A percentile compares a stretch with the other conserved stretches of the same genome.
Evolutionary conservation across 345 rosid genomes (phyloP).

Genomic region (Iberis pinnata): DNA sequence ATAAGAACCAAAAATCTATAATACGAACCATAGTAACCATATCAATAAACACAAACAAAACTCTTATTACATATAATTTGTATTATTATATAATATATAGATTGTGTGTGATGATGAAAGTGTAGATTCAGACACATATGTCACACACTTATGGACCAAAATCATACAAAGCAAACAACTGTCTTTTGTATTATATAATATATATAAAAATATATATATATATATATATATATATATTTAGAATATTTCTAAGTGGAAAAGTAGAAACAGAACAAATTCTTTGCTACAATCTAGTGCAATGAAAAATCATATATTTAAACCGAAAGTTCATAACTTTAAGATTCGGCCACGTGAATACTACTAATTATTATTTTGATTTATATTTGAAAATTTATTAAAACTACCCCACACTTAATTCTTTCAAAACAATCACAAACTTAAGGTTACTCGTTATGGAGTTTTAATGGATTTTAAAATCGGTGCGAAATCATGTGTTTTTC

Average conservation of each 20-base stretch:
- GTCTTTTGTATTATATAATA: conserved; percentile 19
- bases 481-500: too few relatives aligned
- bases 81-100: not conserved
- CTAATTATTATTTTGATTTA: not conserved
- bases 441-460: too few relatives aligned
- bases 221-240: conserved; percentile 11
- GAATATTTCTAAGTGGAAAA: conserved; percentile 23
- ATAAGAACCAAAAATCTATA: not conserved
- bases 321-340: conserved; percentile 13
- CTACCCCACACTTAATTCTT: too few relatives aligned
- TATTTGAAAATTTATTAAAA: too few relatives aligned
- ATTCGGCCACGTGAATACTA: conserved; percentile 29
- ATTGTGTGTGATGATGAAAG: conserved; percentile 16
- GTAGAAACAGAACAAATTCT: conserved; percentile 23
- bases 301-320: not conserved
- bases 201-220: conserved; percentile 13
- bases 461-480: too few relatives aligned
- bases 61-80: too few relatives aligned
- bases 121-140: conserved; percentile 18
- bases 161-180: conserved; percentile 10
- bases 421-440: too few relatives aligned
- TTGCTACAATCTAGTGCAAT: conserved; percentile 23
- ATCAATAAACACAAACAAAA: too few relatives aligned
- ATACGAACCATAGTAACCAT: conserved; percentile 2
- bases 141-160: not conserved